Conservation (phyloP, 768 basidiomycete genomes). For the Roridomyces roridus region DNA sequence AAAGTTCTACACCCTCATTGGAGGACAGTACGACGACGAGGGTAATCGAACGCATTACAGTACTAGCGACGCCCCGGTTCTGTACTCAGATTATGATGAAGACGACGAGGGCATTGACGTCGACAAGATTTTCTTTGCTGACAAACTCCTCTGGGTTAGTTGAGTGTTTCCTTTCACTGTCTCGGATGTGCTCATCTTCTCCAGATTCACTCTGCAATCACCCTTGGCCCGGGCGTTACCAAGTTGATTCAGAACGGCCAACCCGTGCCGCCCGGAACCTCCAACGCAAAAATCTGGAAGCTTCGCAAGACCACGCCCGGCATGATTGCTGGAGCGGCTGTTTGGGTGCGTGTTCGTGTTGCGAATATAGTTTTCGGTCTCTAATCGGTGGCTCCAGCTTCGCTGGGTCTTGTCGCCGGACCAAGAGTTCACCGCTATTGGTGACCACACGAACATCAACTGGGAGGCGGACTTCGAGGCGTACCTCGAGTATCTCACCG, state of each 20-base stretch:
- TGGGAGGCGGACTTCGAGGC: constrained; percentile 15
- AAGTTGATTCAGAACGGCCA: neutral
- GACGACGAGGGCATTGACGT: neutral
- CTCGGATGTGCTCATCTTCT: neutral
- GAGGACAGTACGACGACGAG: too few relatives aligned
- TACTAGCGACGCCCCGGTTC: constrained; percentile 1
- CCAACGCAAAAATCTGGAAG: neutral
- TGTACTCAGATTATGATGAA: constrained; percentile 5
- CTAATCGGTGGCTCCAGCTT: neutral
- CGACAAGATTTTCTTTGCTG: constrained; percentile 4
- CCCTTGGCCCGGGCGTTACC: neutral
- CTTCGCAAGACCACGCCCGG: constrained; percentile 11
- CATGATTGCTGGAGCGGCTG: constrained; percentile 4
- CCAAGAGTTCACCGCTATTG: neutral
- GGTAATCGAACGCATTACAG: too few relatives aligned
- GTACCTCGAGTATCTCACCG: constrained; percentile 9
- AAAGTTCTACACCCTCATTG: too few relatives aligned
- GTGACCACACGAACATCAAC: neutral
- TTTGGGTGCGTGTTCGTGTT: constrained; percentile 1
- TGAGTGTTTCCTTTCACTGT: too few relatives aligned
- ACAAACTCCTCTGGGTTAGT: too few relatives aligned
- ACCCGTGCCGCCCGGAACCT: neutral
- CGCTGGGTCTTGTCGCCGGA: constrained; percentile 11
- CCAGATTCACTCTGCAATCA: constrained; percentile 9
- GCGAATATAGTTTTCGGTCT: too few relatives aligned